These are phyloP conservation scores for Filobasidium wieringae DNA, from an alignment of 768 basidiomycete species.

Conservation along the genomic window DNA sequence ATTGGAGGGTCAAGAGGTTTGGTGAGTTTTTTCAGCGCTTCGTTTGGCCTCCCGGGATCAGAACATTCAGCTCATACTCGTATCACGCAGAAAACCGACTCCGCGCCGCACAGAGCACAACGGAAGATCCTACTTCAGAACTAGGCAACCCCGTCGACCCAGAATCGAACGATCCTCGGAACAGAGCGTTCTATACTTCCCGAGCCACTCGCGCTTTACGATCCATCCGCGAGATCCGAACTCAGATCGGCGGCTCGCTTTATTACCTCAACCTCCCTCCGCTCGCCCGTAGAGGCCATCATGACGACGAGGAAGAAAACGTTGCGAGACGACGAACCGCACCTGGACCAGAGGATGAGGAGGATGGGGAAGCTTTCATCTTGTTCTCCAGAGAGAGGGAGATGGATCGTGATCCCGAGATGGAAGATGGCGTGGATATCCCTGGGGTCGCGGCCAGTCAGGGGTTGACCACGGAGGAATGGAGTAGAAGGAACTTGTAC, in stretches of 20 bases:
- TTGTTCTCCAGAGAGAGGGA: slow-evolving; percentile 1
- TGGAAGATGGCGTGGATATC: slow-evolving; percentile 10
- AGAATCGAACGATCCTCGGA: neutral
- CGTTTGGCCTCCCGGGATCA: neutral
- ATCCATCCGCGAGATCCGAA: neutral
- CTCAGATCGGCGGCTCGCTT: neutral
- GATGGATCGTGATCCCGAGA: slow-evolving; percentile 2
- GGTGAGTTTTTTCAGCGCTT: slow-evolving; percentile 15
- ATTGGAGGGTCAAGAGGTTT: slow-evolving; percentile 38
- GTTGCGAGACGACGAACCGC: neutral
- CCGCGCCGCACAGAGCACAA: slow-evolving; percentile 6
- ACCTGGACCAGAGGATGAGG: neutral
- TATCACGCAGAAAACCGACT: slow-evolving; percentile 8
- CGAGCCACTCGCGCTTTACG: neutral
- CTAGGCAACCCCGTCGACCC: slow-evolving; percentile 4
- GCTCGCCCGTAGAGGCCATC: too few species aligned
- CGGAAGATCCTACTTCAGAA: slow-evolving; percentile 3
- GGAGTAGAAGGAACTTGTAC: slow-evolving; percentile 10
- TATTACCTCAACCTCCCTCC: neutral
- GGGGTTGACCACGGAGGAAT: slow-evolving; percentile 8
- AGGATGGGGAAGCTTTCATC: slow-evolving; percentile 1
- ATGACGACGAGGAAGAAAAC: slow-evolving; percentile 2
- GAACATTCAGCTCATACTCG: neutral
- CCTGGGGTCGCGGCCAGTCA: slow-evolving; percentile 6
- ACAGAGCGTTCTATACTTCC: slow-evolving; percentile 5